Evolutionary conservation across 78 protist genomes (phyloP).

Genomic region (Dictyostelium discoideum): DNA sequence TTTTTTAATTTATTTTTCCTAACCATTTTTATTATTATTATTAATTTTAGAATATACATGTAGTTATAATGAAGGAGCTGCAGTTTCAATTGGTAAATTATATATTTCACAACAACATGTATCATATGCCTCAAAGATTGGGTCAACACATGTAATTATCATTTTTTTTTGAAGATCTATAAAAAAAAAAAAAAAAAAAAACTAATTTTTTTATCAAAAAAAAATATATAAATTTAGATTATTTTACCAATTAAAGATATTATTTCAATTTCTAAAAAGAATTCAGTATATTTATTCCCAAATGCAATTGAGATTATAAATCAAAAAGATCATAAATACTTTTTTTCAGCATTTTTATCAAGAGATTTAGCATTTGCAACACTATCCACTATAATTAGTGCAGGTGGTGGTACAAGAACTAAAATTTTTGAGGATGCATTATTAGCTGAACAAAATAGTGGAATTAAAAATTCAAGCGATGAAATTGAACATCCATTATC

Average conservation of each 20-base stretch:
- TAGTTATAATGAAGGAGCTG: conserved; percentile 71
- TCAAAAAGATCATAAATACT: conserved; percentile 55
- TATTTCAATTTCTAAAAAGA: conserved; percentile 51
- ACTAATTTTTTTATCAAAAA: background rate
- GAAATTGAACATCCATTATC: conserved; percentile 13
- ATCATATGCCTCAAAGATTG: conserved; percentile 70
- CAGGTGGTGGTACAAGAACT: conserved; percentile 79
- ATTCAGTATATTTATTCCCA: conserved; percentile 71
- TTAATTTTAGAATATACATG: conserved; percentile 56
- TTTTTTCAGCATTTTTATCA: conserved; percentile 72
- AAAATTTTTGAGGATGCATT: conserved; percentile 69
- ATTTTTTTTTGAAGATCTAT: background rate
- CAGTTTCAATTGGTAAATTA: conserved; percentile 73
- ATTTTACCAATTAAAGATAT: conserved; percentile 72
- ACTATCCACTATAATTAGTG: conserved; percentile 36
- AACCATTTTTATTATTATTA: background rate
- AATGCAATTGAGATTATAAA: conserved; percentile 68
- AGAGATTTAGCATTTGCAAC: conserved; percentile 79
- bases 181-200: background rate
- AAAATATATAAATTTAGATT: background rate
- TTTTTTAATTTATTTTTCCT: background rate
- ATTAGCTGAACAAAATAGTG: background rate
- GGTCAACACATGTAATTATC: conserved; percentile 40
- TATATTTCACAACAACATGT: conserved; percentile 80
- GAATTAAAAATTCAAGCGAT: background rate